Base-by-base conservation (phyloP, 169 alveolate species). In the Plasmodium yoelii region DNA sequence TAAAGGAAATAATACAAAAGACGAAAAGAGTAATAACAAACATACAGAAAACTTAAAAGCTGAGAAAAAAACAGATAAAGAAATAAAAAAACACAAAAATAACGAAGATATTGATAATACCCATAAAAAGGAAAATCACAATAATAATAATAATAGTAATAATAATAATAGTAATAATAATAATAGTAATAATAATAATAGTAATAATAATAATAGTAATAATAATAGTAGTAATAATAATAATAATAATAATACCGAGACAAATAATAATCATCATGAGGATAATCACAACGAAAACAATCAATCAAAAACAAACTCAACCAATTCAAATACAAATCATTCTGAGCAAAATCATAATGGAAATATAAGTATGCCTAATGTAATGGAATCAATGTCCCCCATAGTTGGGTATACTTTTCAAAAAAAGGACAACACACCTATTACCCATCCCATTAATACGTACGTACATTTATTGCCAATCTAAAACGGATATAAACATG, bases 351-450 rank as follows among this genome's bases (percentile, higher is more conserved):
- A 9, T 1, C 64, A 39, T n/a, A 46, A 18, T 59, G n/a, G 24
- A 39, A 12, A 28, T 47, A 42, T 65, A 0, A 19, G 24, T 13
- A 46, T 67, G 9, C 47, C 75, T 26, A 82, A 65, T 34, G 72
- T 24, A 46, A 5, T 82, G 18, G 84, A 34, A 59, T 56, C 53
- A 19, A 61, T 67, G 39, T 19, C 18, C 4, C 90, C 90, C 53
- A 8, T 34, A 18, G 3, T 65, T 56, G 44, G 47, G 12, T 28
- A 24, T 5, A 51, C 24, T 49, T 26, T 61, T 18, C 80, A 42
- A 22, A 82, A 65, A 57, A 59, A 13, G 24, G 60, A 82, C 55
- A 63, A 42, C 24, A 59, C 26, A 55, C 53, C 4, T 67, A 10
- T 34, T 15, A 59, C 68, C 34, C 59, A 67, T 13, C 18, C 42